Evolutionary conservation across 2,329 filamentous ascomycete species (phyloP), one percentile per base, ranked within the genome.

Genomic region (Sporothrix brunneoviolacea): DNA sequence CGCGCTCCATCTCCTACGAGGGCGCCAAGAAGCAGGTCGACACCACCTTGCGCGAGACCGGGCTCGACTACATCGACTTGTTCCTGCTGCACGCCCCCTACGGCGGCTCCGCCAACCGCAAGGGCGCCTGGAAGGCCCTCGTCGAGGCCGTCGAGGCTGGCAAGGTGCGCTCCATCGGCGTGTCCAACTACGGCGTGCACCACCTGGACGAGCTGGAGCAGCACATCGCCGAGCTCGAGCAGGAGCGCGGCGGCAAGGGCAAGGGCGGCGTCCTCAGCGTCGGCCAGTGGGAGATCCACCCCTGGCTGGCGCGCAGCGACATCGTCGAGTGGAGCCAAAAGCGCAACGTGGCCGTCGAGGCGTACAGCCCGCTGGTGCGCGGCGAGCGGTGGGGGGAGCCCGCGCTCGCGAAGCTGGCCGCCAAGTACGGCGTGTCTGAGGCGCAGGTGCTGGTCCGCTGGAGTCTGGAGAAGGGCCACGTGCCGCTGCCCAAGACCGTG

Each of bases 201-300:
- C 81, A 84, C 58, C 69, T 84, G 3, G 70, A 80, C 41, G 79
- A 84, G 64, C 68, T 84, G 27, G 75, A 81, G 64, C 4, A 28
- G 16, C 56, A 82, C 64, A 82, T 81, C 52, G 70, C 68, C 48
- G 78, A 83, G 64, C 75, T 83, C 0, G 83, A 86, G 60, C 62
- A 64, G 16, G 79, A 80, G 64, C 75, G 77, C 38, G 75, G 81
- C 40, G 80, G 79, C 1, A 69, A 72, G 51, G 83, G 82, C 9
- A 83, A 80, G 57, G 82, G 80, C 39, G 88, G 88, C 21, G 71
- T 88, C 36, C 77, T 95, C 61, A 86, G 83, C 54, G 86, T 95
- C 33, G 90, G 88, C 36, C 91, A 95, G 68, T 89, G 86, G 68
- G 91, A 96, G 68, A 70, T 96, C 10, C 91, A 96, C 67, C 91